Evolutionary conservation across 441 rosid genomes (phyloP), one percentile per base, ranked within the genome.

Genomic region (Capsella rubella): DNA sequence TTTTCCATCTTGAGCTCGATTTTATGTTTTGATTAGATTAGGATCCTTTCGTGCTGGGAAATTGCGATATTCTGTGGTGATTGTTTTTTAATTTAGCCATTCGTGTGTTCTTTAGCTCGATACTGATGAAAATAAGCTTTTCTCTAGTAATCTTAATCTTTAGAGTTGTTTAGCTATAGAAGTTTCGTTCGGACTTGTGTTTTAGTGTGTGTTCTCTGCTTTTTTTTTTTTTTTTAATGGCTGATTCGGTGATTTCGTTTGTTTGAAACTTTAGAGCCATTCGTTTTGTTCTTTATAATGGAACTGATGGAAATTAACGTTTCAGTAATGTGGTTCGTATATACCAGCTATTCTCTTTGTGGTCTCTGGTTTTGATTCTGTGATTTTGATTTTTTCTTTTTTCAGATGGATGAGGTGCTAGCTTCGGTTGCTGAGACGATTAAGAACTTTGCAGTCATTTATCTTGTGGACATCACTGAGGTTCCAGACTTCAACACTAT

Each of bases 401-500:
- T 78, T 8, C 9, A 92, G 99, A 95, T 95, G 99, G 99, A 95
- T 78, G 99, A 95, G 75, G 97, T 95, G 43, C 80, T 95, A 9
- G 85, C 99, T 0, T 86, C 96, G 0, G 97, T 95, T 56, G 98
- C 98, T 0, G 98, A 95, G 89, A 92, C 96, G 2, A 85, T 95
- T 31, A 92, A 95, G 91, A 92, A 92, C 83, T 92, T 95, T 82
- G 98, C 97, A 4, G 98, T 92, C 45, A 92, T 95, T 46, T 92
- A 95, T 73, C 95, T 95, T 7, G 97, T 95, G 68, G 98, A 95
- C 85, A 95, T 95, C 50, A 84, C 88, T 0, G 95, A 92, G 77
- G 98, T 95, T 50, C 98, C 96, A 6, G 97, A 95, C 76, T 95
- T 89, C 71, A 92, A 92, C 86, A 92, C 98, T 1, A 92, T 95